phyloP scores from a whole-genome alignment of 306 rosid species.

The Pueraria montana region DNA sequence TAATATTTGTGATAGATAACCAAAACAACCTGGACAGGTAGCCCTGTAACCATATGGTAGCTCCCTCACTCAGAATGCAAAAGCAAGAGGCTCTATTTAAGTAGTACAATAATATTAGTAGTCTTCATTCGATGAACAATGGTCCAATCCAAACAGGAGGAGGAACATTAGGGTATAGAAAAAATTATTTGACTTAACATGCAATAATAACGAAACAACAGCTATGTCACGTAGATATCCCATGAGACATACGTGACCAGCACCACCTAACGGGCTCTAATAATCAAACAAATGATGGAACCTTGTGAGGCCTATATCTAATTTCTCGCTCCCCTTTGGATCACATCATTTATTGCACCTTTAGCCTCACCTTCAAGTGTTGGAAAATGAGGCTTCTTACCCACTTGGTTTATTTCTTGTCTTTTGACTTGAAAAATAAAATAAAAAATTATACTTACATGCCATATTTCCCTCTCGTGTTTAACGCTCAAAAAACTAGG shows the following conservation, averaged over 20 bases:
- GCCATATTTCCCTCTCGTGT: constrained; percentile 54
- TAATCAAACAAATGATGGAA: constrained; percentile 66
- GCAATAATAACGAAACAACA: constrained; percentile 40
- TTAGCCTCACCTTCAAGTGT: neutral
- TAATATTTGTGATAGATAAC: constrained; percentile 7
- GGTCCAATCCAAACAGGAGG: constrained; percentile 24
- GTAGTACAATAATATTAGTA: constrained; percentile 15
- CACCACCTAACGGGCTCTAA: constrained; percentile 70
- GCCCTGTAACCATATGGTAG: neutral
- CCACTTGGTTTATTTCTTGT: constrained; percentile 51
- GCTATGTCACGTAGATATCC: constrained; percentile 54
- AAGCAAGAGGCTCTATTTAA: constrained; percentile 40
- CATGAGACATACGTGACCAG: constrained; percentile 76
- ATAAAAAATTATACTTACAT: neutral
- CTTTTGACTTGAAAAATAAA: constrained; percentile 34
- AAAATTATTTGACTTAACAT: constrained; percentile 51
- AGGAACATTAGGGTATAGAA: constrained; percentile 40
- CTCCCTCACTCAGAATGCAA: neutral
- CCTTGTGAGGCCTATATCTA: constrained; percentile 70
- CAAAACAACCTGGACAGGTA: constrained; percentile 25
- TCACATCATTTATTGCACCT: constrained; percentile 51
- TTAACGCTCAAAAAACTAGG: constrained; percentile 52
- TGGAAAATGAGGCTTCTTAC: constrained; percentile 45
- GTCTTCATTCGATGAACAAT: constrained; percentile 27
- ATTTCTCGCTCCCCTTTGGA: constrained; percentile 44